Evolutionary conservation across 495 filamentous ascomycete genomes (phyloP).

Genomic region (Cercophora sp.): DNA sequence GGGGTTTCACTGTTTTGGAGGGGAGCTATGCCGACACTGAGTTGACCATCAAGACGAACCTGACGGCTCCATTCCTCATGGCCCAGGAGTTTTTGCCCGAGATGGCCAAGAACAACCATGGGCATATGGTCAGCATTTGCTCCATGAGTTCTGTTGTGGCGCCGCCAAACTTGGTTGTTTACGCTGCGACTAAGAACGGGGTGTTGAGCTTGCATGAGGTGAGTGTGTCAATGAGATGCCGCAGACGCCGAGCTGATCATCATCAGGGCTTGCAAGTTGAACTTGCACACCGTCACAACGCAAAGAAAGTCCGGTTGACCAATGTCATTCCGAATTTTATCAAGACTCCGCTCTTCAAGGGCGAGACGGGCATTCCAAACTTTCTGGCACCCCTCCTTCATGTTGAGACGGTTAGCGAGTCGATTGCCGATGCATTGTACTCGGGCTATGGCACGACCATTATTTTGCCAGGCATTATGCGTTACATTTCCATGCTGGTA

Average conservation of each 20-base stretch:
- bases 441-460: conserved; percentile 30
- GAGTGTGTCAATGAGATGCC: background rate
- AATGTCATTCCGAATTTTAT: conserved; percentile 32
- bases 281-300: conserved; percentile 22
- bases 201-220: conserved; percentile 19
- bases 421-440: conserved; percentile 30
- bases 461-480: conserved; percentile 32
- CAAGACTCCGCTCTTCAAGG: conserved; percentile 31
- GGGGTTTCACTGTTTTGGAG: conserved; percentile 22
- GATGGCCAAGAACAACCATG: conserved; percentile 22
- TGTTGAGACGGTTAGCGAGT: conserved; percentile 33
- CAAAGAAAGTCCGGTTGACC: conserved; percentile 29
- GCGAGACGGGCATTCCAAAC: conserved; percentile 25
- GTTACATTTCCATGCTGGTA: conserved; percentile 32
- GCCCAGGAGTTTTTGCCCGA: conserved; percentile 26
- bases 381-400: conserved; percentile 36
- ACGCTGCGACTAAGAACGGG: conserved; percentile 22
- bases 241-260: background rate
- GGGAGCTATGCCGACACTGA: conserved; percentile 23
- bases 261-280: conserved; percentile 19
- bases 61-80: conserved; percentile 23
- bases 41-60: conserved; percentile 23
- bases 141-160: conserved; percentile 18
- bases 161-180: conserved; percentile 20
- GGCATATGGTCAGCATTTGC: conserved; percentile 23